phyloP scores from a whole-genome alignment of 192 early-diverging fungal species.

The Backusella sp. region DNA sequence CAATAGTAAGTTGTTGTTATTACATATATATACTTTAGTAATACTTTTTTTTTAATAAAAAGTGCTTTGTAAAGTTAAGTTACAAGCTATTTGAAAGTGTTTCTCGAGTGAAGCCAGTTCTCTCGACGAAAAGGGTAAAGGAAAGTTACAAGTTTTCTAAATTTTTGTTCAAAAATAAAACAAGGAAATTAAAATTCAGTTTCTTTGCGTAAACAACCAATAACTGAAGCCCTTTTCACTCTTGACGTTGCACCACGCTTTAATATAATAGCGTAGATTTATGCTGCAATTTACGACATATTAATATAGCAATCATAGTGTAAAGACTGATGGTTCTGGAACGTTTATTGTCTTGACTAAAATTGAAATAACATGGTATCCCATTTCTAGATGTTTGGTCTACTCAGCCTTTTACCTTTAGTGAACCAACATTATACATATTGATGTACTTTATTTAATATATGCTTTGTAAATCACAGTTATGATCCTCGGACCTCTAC shows the following conservation, averaged over 20 bases:
- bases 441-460: background rate
- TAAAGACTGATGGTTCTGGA: background rate
- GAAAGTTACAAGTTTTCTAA: background rate
- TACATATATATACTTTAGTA: background rate
- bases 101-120: constrained; percentile 8
- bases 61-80: background rate
- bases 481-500: background rate
- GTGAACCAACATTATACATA: background rate
- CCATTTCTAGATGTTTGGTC: background rate
- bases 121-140: background rate
- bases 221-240: background rate
- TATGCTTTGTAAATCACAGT: background rate
- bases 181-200: background rate
- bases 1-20: background rate
- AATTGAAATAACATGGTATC: background rate
- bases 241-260: background rate
- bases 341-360: background rate
- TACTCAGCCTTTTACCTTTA: background rate
- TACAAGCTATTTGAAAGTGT: background rate
- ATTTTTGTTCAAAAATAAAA: background rate
- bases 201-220: background rate
- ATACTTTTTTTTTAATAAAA: background rate
- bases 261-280: background rate
- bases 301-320: too few relatives aligned
- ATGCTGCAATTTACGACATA: background rate